A percentile compares a stretch with the other conserved stretches of the same genome.
Conservation (phyloP, 2,329 filamentous ascomycete genomes). For the Coniochaeta sp. region DNA sequence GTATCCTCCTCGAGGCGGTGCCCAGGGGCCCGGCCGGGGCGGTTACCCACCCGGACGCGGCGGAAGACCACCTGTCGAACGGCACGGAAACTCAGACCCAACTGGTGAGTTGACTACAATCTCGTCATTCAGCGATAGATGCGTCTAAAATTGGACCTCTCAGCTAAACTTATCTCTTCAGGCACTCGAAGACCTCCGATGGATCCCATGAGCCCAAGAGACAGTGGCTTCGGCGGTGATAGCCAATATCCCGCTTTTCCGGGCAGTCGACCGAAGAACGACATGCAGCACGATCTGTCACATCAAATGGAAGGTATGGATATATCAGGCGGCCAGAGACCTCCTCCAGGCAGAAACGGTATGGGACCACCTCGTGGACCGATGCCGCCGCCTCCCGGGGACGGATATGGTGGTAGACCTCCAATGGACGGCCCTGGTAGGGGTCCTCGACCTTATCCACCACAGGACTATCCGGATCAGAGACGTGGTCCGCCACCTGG, state of each 20-base stretch:
- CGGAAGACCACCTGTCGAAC: conserved; percentile 31
- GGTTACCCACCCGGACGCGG: conserved; percentile 25
- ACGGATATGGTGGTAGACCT: conserved; percentile 20
- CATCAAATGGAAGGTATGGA: conserved; percentile 33
- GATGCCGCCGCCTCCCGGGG: conserved; percentile 19
- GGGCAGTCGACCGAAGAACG: conserved; percentile 28
- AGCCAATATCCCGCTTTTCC: conserved; percentile 34
- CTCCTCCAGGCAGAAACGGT: conserved; percentile 17
- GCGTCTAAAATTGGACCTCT: background rate
- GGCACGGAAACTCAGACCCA: conserved; percentile 31
- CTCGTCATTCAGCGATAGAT: background rate
- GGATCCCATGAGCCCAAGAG: conserved; percentile 18
- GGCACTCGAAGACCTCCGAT: conserved; percentile 22
- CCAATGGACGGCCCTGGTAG: conserved; percentile 22
- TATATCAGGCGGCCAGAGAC: conserved; percentile 20
- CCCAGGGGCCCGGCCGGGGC: conserved; percentile 24
- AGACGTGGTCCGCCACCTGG: conserved; percentile 21
- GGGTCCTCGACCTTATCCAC: conserved; percentile 24
- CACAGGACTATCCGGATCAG: conserved; percentile 27
- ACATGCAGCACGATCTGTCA: conserved; percentile 31
- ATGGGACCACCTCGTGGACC: conserved; percentile 22
- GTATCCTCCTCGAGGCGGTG: conserved; percentile 28
- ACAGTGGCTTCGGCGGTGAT: conserved; percentile 29
- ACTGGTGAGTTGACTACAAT: conserved; percentile 22
- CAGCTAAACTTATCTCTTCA: conserved; percentile 1